Conservation (phyloP, 129 eudicot genomes). For the Erigeron canadensis region DNA sequence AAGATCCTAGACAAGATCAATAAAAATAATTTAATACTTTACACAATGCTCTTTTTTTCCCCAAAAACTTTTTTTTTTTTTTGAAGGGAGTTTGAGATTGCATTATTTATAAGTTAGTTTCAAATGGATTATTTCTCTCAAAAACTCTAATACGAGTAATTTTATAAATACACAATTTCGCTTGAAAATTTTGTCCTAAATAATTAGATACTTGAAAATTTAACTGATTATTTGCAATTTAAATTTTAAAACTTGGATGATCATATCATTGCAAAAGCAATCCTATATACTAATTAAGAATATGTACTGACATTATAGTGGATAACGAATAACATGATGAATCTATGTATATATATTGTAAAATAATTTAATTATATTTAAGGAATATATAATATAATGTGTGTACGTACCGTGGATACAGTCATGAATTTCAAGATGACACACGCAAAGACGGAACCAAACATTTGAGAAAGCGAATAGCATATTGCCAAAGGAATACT, state of each 20-base stretch:
- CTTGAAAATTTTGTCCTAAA: not conserved
- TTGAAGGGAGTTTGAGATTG: not conserved
- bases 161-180: not conserved
- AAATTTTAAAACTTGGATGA: not conserved
- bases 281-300: not conserved
- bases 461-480: slow-evolving; percentile 77
- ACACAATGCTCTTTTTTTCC: not conserved
- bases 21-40: not conserved
- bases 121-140: not conserved
- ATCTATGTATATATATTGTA: not conserved
- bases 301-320: not conserved
- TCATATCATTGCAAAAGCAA: not conserved
- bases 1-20: slow-evolving; percentile 38
- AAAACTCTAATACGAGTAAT: no score
- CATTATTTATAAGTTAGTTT: not conserved
- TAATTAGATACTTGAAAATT: not conserved
- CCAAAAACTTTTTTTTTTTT: not conserved
- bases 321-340: not conserved
- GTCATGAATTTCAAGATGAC: slow-evolving; percentile 54
- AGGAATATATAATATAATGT: no score
- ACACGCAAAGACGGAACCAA: slow-evolving; percentile 84
- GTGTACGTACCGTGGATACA: slow-evolving; percentile 46
- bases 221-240: not conserved
- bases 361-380: not conserved
- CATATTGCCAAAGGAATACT: slow-evolving; percentile 63